Base-by-base conservation (phyloP, 2,329 filamentous ascomycete species). In the Ophiognomonia clavigignenti-juglandacearum region DNA sequence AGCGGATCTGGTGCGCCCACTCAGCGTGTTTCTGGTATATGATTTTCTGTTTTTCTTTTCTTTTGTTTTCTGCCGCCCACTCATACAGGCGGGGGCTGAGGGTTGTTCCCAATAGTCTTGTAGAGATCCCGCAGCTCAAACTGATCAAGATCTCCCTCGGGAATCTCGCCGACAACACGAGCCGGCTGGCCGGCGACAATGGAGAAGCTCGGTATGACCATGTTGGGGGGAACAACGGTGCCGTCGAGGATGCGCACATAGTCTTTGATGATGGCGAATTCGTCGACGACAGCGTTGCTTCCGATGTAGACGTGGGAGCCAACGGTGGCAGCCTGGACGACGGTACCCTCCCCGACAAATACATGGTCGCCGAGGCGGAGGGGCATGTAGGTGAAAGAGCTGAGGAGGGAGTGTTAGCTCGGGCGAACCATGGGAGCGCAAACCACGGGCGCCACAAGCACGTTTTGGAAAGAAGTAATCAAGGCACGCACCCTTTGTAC, bases 291-390 rank as follows among this genome's bases (percentile, higher is more conserved):
- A 53, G 83, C 88, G 43, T 83, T 80, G 46, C 77, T 76, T 19
- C 90, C 91, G 52, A 98, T 87, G 62, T 89, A 81, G 14, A 97
- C 90, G 67, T 96, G 88, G 56, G 78, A 89, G 2, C 88, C 87
- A 45, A 98, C 81, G 29, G 81, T 79, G 6, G 90, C 89, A 1
- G 92, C 89, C 62, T 93, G 88, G 31, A 98, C 78, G 32, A 92
- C 80, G 31, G 83, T 82, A 27, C 74, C 72, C 59, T 80, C 76
- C 49, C 89, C 91, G 41, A 98, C 78, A 66, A 92, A 96, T 53
- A 96, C 91, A 68, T 97, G 92, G 64, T 96, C 91, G 38, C 90
- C 90, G 55, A 98, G 86, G 52, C 93, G 88, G 57, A 97, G 83
- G 8, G 91, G 91, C 65, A 92, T 92, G 68, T 91, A 88, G 35